Conservation (phyloP, 2,329 filamentous ascomycete species). For the Sporothrix euskadiensis region DNA sequence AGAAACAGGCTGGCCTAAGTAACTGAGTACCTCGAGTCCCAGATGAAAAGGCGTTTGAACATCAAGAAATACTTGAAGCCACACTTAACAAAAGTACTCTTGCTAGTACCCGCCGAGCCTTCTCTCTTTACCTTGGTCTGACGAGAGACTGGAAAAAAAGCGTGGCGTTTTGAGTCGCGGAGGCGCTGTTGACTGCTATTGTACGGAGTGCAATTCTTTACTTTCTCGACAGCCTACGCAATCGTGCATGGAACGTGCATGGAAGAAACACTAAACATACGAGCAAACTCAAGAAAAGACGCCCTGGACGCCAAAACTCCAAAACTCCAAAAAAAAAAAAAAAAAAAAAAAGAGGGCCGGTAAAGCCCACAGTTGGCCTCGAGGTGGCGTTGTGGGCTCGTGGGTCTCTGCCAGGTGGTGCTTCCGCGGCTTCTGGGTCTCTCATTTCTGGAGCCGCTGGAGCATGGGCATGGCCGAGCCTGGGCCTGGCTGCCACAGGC, state of each 20-base stretch:
- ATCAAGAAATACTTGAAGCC: neutral
- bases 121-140: neutral
- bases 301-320: no score
- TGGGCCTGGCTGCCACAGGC: neutral
- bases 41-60: neutral
- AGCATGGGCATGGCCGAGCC: neutral
- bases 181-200: neutral
- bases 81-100: neutral
- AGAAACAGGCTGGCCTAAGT: no score
- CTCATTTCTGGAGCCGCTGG: neutral
- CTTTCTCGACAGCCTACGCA: neutral
- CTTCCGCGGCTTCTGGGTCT: neutral
- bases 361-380: neutral
- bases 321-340: neutral
- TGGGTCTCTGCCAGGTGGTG: neutral
- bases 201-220: neutral
- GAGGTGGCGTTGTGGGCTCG: conserved; percentile 9
- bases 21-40: neutral
- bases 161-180: neutral
- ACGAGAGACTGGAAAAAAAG: neutral
- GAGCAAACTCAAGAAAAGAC: neutral
- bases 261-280: neutral
- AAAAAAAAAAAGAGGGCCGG: neutral
- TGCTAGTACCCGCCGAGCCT: neutral
- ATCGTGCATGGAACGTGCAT: neutral